Evolutionary conservation across 257 asterid species (phyloP).

Genomic region (Ophiorrhiza pumila): DNA sequence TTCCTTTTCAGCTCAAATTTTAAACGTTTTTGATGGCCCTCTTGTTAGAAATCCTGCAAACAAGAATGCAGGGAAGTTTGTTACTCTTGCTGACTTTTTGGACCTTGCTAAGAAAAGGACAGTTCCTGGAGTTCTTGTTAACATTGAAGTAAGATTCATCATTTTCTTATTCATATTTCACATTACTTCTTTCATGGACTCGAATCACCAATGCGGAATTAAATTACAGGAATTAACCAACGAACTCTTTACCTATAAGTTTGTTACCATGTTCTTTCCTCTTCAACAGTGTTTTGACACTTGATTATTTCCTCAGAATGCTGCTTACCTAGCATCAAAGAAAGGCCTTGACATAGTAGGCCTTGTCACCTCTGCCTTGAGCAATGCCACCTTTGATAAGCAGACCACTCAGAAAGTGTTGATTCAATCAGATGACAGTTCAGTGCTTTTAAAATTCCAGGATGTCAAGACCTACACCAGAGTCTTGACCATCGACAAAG

Average conservation of each 20-base stretch:
- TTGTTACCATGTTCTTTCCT: background rate
- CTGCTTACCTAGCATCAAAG: conserved; percentile 59
- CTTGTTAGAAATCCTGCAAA: conserved; percentile 56
- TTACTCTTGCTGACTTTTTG: conserved; percentile 63
- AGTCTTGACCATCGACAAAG: conserved; percentile 39
- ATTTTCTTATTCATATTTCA: background rate
- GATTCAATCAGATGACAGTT: conserved; percentile 67
- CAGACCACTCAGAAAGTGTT: conserved; percentile 51
- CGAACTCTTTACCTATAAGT: background rate
- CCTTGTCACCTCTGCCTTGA: conserved; percentile 49
- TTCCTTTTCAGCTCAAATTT: conserved; percentile 54
- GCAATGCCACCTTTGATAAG: conserved; percentile 60
- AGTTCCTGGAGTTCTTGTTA: conserved; percentile 51
- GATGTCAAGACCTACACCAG: conserved; percentile 43
- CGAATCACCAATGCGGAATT: background rate
- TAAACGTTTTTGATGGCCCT: conserved; percentile 34
- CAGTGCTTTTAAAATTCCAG: conserved; percentile 58
- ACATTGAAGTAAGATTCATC: conserved; percentile 37
- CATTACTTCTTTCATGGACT: background rate
- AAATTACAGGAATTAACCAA: background rate
- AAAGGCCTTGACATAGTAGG: conserved; percentile 59
- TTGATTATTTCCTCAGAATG: conserved; percentile 40
- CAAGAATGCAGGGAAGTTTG: conserved; percentile 65
- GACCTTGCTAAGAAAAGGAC: conserved; percentile 57
- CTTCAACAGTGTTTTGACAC: background rate